Evolutionary conservation across 352 stramenopile species (phyloP).

Genomic region (Thalassiosira allenii): DNA sequence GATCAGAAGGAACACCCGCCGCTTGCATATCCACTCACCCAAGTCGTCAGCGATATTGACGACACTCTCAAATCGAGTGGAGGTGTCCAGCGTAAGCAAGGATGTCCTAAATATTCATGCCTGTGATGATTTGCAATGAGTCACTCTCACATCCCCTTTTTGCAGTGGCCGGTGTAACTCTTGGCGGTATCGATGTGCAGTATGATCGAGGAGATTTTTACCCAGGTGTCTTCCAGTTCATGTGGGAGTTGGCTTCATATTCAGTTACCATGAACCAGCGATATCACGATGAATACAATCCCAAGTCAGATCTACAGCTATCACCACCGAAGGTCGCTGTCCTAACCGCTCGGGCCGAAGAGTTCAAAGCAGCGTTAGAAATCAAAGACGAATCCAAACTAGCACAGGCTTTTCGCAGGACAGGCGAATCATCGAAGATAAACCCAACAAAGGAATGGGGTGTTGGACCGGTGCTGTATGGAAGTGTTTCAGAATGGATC

Average conservation of each 20-base stretch:
- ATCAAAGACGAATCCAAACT: slow-evolving; percentile 84
- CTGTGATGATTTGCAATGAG: too few species aligned
- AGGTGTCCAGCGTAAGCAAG: too few species aligned
- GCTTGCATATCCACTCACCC: slow-evolving; percentile 62
- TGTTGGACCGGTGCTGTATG: slow-evolving; percentile 88
- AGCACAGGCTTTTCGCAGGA: slow-evolving; percentile 68
- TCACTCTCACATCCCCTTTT: too few species aligned
- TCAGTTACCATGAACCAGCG: slow-evolving; percentile 49
- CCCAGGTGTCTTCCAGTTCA: slow-evolving; percentile 88
- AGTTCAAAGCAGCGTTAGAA: slow-evolving; percentile 88
- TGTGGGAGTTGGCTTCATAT: slow-evolving; percentile 81
- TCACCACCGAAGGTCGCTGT: slow-evolving; percentile 86
- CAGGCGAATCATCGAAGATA: slow-evolving; percentile 67
- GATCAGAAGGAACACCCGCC: not conserved
- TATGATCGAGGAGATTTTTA: slow-evolving; percentile 88
- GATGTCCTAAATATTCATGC: too few species aligned
- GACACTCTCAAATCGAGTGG: slow-evolving; percentile 87
- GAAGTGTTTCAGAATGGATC: slow-evolving; percentile 89
- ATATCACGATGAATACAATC: slow-evolving; percentile 47
- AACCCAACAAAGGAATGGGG: slow-evolving; percentile 79
- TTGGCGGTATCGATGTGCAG: slow-evolving; percentile 88
- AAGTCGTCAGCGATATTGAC: slow-evolving; percentile 89
- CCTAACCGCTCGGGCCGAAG: slow-evolving; percentile 86
- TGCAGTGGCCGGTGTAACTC: slow-evolving; percentile 71
- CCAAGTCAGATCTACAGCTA: too few species aligned